A percentile compares a stretch with the other conserved stretches of the same genome.
Conservation (phyloP, 805 yeast species). For the Candida palmyrensis region DNA sequence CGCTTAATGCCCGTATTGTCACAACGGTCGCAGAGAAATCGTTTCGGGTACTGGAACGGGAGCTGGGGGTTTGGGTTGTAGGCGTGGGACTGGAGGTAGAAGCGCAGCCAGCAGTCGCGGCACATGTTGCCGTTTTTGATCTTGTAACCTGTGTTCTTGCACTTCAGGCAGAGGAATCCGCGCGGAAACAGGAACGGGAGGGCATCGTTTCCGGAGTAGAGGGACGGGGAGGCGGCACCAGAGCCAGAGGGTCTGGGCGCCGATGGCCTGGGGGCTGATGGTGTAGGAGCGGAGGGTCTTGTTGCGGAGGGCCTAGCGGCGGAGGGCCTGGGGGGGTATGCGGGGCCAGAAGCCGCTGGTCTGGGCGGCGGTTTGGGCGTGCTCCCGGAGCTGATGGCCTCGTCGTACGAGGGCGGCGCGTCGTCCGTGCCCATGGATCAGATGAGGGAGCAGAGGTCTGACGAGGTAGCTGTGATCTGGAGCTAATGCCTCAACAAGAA, state of each 20-base stretch:
- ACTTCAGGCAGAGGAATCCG: constrained; percentile 26
- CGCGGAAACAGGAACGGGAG: constrained; percentile 27
- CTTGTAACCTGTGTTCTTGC: constrained; percentile 32
- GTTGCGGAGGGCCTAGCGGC: constrained; percentile 5
- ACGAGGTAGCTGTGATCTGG: constrained; percentile 14
- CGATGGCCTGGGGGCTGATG: too few relatives aligned
- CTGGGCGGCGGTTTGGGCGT: constrained; percentile 8
- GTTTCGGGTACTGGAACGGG: constrained; percentile 65
- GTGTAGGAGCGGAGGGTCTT: too few relatives aligned
- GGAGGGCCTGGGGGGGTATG: constrained; percentile 8
- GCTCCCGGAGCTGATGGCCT: too few relatives aligned
- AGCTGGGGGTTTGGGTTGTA: constrained; percentile 45
- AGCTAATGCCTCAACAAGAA: too few relatives aligned
- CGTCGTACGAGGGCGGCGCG: constrained; percentile 46
- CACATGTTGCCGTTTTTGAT: constrained; percentile 20
- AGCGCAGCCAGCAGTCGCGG: constrained; percentile 24
- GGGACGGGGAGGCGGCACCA: constrained; percentile 2
- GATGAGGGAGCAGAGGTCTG: constrained; percentile 14
- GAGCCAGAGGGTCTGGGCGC: too few relatives aligned
- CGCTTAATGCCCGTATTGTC: constrained; percentile 64
- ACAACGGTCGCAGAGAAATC: constrained; percentile 63
- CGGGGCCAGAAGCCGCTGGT: constrained; percentile 6
- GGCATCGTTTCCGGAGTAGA: constrained; percentile 9
- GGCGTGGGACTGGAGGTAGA: constrained; percentile 22
- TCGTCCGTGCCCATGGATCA: background rate